A percentile compares a stretch with the other conserved stretches of the same genome.
phyloP scores from a whole-genome alignment of 2,329 filamentous ascomycete species.

The Ophiocordyceps camponoti-saundersi region DNA sequence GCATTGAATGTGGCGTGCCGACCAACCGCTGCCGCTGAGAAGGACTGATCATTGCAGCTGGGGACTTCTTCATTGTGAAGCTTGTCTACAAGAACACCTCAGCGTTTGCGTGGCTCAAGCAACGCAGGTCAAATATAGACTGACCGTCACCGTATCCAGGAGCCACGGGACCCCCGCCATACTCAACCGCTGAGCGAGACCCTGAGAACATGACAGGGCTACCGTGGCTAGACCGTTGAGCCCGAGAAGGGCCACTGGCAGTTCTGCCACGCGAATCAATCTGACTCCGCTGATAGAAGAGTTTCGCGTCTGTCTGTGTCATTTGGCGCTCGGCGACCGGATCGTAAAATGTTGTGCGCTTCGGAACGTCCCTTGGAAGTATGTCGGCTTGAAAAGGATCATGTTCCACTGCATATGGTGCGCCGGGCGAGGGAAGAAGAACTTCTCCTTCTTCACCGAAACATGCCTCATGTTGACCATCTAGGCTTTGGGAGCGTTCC shows the following conservation, averaged over 20 bases:
- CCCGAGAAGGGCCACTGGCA: conserved; percentile 16
- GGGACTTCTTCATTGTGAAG: conserved; percentile 2
- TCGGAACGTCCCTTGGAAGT: conserved; percentile 42
- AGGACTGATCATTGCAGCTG: conserved; percentile 1
- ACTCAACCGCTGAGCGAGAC: conserved; percentile 17
- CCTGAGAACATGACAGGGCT: conserved; percentile 26
- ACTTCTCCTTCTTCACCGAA: neutral
- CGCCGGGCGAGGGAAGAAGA: conserved; percentile 3
- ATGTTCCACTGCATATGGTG: conserved; percentile 8
- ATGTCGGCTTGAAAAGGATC: conserved; percentile 33
- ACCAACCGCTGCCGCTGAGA: neutral
- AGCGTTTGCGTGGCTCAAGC: neutral
- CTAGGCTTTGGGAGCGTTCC: neutral
- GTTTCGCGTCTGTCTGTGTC: conserved; percentile 84
- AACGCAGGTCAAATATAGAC: conserved; percentile 1
- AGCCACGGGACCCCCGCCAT: conserved; percentile 17
- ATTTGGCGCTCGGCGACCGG: conserved; percentile 86
- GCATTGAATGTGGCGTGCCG: neutral
- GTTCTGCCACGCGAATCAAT: conserved; percentile 28
- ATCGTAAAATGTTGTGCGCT: conserved; percentile 79
- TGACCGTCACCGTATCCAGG: conserved; percentile 12
- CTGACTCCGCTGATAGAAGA: conserved; percentile 87
- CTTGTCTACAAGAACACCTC: conserved; percentile 3
- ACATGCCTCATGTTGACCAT: neutral
- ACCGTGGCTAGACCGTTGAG: conserved; percentile 24